These are phyloP conservation scores for Cucurbita moschata DNA, from an alignment of 306 rosid species.

Conservation along the genomic window DNA sequence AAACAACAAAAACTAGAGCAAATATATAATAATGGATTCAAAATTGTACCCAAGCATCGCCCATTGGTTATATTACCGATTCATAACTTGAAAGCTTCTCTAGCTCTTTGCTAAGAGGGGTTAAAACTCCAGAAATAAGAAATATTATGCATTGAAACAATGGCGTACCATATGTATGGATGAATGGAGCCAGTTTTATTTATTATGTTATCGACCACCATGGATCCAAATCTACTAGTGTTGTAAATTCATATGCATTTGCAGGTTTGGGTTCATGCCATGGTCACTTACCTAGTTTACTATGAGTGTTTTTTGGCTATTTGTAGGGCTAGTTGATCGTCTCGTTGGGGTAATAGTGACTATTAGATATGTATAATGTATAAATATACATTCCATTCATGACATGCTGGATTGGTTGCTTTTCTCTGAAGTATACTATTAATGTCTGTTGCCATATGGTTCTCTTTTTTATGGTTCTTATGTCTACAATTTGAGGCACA, in stretches of 20 bases:
- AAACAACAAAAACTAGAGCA: too few relatives aligned
- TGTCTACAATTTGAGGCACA: neutral
- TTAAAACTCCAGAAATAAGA: too few relatives aligned
- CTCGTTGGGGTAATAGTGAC: neutral
- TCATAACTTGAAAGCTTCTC: too few relatives aligned
- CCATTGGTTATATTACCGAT: too few relatives aligned
- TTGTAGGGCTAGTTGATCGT: neutral
- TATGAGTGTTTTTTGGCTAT: neutral
- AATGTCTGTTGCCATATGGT: neutral
- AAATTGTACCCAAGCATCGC: too few relatives aligned
- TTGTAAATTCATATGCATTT: neutral
- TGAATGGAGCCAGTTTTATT: neutral
- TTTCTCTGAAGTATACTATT: too few relatives aligned
- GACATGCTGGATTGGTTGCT: neutral
- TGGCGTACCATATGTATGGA: neutral
- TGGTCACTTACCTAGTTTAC: neutral
- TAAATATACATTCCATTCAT: neutral
- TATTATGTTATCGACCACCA: neutral
- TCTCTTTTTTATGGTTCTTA: neutral
- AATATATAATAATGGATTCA: too few relatives aligned
- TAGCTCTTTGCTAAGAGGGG: too few relatives aligned
- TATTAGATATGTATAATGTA: neutral
- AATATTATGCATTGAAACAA: neutral
- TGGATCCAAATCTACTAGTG: neutral
- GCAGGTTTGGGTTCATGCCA: neutral